These are phyloP conservation scores for Solanum sparsipilum DNA, from an alignment of 257 asterid species.

Conservation along the genomic window DNA sequence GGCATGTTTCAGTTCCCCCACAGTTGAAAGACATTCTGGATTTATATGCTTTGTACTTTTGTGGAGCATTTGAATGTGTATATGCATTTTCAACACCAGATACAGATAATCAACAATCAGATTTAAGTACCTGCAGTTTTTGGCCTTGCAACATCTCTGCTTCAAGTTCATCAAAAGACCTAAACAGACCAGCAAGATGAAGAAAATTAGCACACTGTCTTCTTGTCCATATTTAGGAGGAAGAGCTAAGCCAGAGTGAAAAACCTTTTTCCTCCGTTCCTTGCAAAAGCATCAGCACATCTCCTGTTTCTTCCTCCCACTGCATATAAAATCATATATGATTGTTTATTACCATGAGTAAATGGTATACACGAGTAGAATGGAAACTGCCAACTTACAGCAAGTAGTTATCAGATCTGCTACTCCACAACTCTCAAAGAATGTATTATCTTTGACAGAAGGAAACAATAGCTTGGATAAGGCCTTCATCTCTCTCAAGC, in stretches of 20 bases:
- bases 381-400: slow-evolving; percentile 41
- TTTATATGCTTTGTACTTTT: neutral
- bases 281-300: slow-evolving; percentile 91
- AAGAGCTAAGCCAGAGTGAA: neutral
- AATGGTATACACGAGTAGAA: neutral
- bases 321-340: slow-evolving; percentile 13
- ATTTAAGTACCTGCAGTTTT: slow-evolving; percentile 56
- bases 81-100: neutral
- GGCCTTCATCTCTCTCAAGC: slow-evolving; percentile 90
- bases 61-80: neutral
- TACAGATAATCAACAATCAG: neutral
- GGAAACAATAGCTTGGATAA: slow-evolving; percentile 74
- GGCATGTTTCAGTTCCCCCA: neutral
- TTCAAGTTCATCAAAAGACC: slow-evolving; percentile 84
- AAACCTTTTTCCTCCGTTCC: slow-evolving; percentile 68
- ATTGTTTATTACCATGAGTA: neutral
- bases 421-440: slow-evolving; percentile 94
- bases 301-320: slow-evolving; percentile 94
- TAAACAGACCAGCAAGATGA: neutral
- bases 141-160: slow-evolving; percentile 93
- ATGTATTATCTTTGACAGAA: slow-evolving; percentile 79
- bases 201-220: neutral
- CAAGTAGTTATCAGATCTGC: slow-evolving; percentile 92
- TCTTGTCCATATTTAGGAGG: neutral
- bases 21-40: neutral